Evolutionary conservation across 2,329 filamentous ascomycete species (phyloP), one percentile per base, ranked within the genome.

Genomic region (Colletotrichum musae): DNA sequence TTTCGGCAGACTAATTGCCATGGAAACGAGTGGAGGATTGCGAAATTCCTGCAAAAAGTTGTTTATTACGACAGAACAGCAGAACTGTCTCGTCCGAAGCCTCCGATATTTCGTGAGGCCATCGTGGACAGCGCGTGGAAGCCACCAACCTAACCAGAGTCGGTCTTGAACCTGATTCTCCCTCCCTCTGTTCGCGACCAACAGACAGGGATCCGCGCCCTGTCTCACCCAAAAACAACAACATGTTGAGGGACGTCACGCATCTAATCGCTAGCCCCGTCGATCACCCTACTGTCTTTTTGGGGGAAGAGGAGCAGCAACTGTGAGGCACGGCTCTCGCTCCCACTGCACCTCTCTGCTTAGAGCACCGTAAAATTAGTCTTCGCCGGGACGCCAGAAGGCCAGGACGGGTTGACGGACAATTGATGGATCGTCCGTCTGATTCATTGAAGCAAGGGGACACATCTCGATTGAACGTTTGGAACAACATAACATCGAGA

Each of bases 261-360:
- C 56, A 66, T 66, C 62, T 61, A 56, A 66, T 69, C 50, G 62
- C 51, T 69, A 66, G 66, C 51, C 24, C 45, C 26, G 67, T 57
- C 62, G 63, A 70, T 70, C 67, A 24, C 39, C 50, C 32, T 13
- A 62, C 57, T 59, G 62, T 69, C 54, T 58, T 60, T 18, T 26
- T 24, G 21, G 50, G 56, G 21, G 16, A 39, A 53, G 28, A 58
- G 28, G 26, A 16, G 18, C 41, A 43, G 53, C 43, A 18, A 41
- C 16, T n/a, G 56, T 21, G 51, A 54, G 54, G 21, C 56, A 65
- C 48, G 45, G 32, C 18, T 39, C 32, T 36, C 32, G 32, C 6
- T 15, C 13, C 16, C 26, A 28, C 24, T 26, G 24, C 21, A 32
- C 47, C 47, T 9, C 24, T 16, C 12, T 53, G 51, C 28, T 15